Evolutionary conservation across 805 yeast genomes (phyloP).

Genomic region (Starmera caribaea): DNA sequence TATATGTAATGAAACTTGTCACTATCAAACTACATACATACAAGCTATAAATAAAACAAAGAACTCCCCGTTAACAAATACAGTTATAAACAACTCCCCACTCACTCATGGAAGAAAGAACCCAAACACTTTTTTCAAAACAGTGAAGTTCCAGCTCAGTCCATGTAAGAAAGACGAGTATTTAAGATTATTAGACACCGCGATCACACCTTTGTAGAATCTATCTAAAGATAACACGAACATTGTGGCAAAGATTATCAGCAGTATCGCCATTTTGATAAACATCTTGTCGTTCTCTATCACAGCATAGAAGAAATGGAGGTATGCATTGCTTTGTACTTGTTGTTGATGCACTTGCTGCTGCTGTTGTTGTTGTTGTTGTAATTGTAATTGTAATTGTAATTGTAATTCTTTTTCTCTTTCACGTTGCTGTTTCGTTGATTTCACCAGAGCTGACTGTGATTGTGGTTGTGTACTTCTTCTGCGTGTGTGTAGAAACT

Average conservation of each 20-base stretch:
- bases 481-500: neutral
- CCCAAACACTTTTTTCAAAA: no score
- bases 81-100: no score
- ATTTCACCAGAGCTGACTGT: neutral
- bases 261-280: neutral
- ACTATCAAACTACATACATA: no score
- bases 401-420: no score
- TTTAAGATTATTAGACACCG: no score
- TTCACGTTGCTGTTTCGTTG: neutral
- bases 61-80: no score
- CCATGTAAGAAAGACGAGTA: no score
- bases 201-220: no score
- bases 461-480: neutral
- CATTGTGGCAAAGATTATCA: neutral
- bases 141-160: no score
- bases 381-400: neutral
- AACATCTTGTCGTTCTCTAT: neutral
- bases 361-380: neutral
- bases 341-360: neutral
- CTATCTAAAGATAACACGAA: neutral
- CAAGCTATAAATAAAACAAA: no score
- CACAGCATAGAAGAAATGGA: neutral
- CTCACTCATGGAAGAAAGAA: no score
- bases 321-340: neutral
- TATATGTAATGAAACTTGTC: no score